phyloP scores from a whole-genome alignment of 306 rosid genomes.

The Prunus kanzakura region DNA sequence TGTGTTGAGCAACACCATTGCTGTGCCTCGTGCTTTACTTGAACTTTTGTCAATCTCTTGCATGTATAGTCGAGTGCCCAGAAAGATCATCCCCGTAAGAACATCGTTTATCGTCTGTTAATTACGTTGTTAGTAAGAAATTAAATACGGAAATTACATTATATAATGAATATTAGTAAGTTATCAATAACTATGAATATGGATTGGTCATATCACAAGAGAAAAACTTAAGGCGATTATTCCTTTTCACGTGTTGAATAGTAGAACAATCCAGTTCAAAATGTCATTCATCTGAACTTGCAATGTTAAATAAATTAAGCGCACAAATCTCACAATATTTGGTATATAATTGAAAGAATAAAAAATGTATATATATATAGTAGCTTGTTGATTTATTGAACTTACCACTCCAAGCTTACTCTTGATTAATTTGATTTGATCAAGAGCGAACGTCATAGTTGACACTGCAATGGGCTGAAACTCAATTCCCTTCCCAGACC shows the following conservation, averaged over 20 bases:
- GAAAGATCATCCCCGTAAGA: conserved; percentile 39
- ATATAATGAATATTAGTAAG: no score
- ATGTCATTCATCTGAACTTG: not conserved
- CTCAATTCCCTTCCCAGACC: conserved; percentile 34
- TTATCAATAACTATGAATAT: no score
- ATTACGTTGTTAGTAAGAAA: not conserved
- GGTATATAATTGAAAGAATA: not conserved
- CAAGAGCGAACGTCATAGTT: conserved; percentile 37
- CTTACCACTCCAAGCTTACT: conserved; percentile 58
- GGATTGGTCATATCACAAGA: no score
- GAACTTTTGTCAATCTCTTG: conserved; percentile 28
- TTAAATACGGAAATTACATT: not conserved
- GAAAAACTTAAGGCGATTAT: not conserved
- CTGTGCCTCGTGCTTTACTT: conserved; percentile 28
- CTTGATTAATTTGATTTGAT: conserved; percentile 47
- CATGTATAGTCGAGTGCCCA: conserved; percentile 48
- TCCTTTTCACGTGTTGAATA: not conserved
- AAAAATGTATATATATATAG: no score
- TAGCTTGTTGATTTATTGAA: conserved; percentile 3
- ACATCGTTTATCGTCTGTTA: conserved; percentile 42
- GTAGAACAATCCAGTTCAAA: not conserved
- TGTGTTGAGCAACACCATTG: conserved; percentile 38
- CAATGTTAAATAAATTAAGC: not conserved
- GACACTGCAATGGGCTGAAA: conserved; percentile 33
- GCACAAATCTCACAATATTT: not conserved